These are phyloP conservation scores for Cladosporium sp. DNA, from an alignment of 2,329 filamentous ascomycete genomes.

Conservation along the genomic window DNA sequence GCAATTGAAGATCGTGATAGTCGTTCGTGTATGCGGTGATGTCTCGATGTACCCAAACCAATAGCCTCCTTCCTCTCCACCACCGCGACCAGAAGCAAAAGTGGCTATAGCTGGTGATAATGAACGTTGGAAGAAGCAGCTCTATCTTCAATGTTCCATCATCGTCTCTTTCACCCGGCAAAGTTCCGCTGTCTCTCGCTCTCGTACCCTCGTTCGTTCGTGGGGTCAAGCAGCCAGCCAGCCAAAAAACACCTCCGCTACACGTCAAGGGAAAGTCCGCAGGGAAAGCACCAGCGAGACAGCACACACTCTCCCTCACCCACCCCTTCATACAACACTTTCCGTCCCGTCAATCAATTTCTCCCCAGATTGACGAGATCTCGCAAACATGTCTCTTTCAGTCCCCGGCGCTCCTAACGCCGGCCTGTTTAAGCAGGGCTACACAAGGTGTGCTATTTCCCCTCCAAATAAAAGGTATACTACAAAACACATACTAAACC, in stretches of 20 bases:
- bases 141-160: background rate
- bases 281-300: background rate
- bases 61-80: background rate
- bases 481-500: constrained; percentile 37
- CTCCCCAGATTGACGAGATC: constrained; percentile 8
- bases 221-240: constrained; percentile 6
- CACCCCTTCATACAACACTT: background rate
- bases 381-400: constrained; percentile 80
- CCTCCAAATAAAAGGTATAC: constrained; percentile 21
- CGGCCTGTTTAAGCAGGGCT: constrained; percentile 92
- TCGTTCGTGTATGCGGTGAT: background rate
- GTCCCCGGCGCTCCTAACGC: constrained; percentile 93
- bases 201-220: constrained; percentile 2
- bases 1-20: background rate
- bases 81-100: background rate
- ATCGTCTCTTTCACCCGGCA: background rate
- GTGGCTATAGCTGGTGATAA: background rate
- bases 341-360: constrained; percentile 4
- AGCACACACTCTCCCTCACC: background rate
- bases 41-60: background rate
- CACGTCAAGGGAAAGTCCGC: constrained; percentile 19
- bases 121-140: background rate
- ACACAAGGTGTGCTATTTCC: constrained; percentile 74
- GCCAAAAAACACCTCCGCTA: constrained; percentile 16
- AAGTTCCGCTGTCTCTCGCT: constrained; percentile 8